Base-by-base conservation (phyloP, 2,329 filamentous ascomycete genomes). In the Pyrenophora graminea region DNA sequence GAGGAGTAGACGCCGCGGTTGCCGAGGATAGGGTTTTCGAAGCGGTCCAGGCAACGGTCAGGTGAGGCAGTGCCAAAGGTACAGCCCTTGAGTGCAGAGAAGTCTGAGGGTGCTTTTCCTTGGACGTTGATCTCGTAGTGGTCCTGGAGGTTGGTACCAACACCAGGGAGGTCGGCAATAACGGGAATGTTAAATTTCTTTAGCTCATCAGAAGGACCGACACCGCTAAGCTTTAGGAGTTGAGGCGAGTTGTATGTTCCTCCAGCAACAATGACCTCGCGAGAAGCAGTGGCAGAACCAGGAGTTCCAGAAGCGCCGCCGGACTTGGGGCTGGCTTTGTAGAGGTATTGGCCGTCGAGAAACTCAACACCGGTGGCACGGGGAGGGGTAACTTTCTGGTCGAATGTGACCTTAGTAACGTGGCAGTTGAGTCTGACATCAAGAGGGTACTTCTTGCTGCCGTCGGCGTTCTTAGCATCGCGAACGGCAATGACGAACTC, bases 321-420 rank as follows among this genome's bases (percentile, higher is more conserved):
- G 9, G 56, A 65, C 46, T 68, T 71, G 3, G 74, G 74, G 58
- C 71, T 71, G 10, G 76, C 76, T 47, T 68, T 67, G 67, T 78
- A 78, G 13, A 78, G 67, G 52, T 70, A 67, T 40, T 73, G 61
- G 23, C 76, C 75, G 15, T 73, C 68, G 45, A 75, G 69, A 58
- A 74, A 78, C 51, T 77, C 70, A 9, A 78, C 75, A 50, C 75
- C 76, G 19, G 68, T 73, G 1, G 76, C 76, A 25, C 64, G 86
- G 56, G 80, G 77, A 43, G 81, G 80, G n/a, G 75, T 66, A 15
- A 80, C 82, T 65, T 84, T 84, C 3, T 85, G 81, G 32, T 88
- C 85, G 58, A 86, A 88, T 32, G 77, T 76, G 68, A 91, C 73
- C 68, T 85, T 86, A 45, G 87, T 86, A 55, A 83, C 88, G 40